Conservation (phyloP, 768 basidiomycete species). For the Tricholoma matsutake region DNA sequence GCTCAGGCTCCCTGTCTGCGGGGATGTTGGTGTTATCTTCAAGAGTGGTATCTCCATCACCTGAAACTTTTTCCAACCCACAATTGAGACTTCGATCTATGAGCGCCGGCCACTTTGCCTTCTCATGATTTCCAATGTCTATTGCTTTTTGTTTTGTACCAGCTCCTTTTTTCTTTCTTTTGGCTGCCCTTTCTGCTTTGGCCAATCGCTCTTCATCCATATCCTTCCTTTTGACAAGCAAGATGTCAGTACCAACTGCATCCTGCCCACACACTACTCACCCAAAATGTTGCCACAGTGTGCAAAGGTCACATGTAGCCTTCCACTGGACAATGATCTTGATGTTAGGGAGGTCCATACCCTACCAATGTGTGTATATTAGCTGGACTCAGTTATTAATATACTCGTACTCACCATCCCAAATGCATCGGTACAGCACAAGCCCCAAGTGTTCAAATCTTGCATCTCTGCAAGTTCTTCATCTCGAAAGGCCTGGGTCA, state of each 20-base stretch:
- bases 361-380: too few relatives aligned
- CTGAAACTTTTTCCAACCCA: background rate
- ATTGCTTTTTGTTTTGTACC: background rate
- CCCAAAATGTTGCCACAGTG: background rate
- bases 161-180: background rate
- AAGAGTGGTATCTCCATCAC: background rate
- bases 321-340: too few relatives aligned
- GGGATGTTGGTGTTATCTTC: background rate
- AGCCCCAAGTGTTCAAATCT: constrained; percentile 20
- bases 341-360: too few relatives aligned
- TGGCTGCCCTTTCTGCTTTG: background rate
- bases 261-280: background rate
- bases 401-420: too few relatives aligned
- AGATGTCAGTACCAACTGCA: background rate
- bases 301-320: too few relatives aligned
- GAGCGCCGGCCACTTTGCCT: background rate
- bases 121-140: too few relatives aligned
- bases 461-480: constrained; percentile 1
- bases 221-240: background rate
- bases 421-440: constrained; percentile 29
- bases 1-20: too few relatives aligned
- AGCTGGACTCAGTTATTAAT: too few relatives aligned
- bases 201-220: too few relatives aligned
- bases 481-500: constrained; percentile 13
- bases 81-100: constrained; percentile 4